Conservation (phyloP, 2,329 filamentous ascomycete genomes). For the Pyrenophora seminiperda region DNA sequence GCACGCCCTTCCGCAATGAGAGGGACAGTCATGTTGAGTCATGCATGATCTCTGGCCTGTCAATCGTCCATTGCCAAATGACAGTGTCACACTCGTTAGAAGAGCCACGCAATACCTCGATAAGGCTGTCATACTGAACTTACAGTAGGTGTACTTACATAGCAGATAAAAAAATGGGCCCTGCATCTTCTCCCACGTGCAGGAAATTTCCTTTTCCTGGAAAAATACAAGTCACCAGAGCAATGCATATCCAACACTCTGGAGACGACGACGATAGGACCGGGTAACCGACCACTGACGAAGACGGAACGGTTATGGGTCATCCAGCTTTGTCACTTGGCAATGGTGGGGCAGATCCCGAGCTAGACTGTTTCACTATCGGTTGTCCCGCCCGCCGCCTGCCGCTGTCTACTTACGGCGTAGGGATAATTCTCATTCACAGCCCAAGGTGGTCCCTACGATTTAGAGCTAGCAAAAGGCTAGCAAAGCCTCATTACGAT, state of each 20-base stretch:
- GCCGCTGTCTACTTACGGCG: neutral
- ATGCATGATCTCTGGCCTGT: no score
- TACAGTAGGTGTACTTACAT: no score
- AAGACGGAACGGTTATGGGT: neutral
- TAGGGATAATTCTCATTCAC: neutral
- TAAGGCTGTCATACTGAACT: no score
- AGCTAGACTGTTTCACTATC: constrained; percentile 5
- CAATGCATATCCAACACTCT: neutral
- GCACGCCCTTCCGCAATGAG: constrained; percentile 1
- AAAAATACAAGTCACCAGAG: neutral
- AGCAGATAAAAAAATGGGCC: no score
- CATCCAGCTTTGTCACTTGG: neutral
- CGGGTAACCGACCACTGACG: neutral
- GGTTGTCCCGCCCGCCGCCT: neutral
- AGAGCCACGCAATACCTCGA: no score
- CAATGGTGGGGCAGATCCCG: neutral
- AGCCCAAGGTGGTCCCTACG: neutral
- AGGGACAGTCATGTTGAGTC: neutral
- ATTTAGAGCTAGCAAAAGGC: no score
- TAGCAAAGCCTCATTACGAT: constrained; percentile 3
- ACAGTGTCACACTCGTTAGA: no score
- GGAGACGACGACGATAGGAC: constrained; percentile 7
- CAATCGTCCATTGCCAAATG: no score
- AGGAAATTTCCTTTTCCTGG: neutral
- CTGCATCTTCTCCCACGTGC: neutral